Evolutionary conservation across 2,329 filamentous ascomycete species (phyloP), one percentile per base, ranked within the genome.

Genomic region (Aspergillus eucalypticola): DNA sequence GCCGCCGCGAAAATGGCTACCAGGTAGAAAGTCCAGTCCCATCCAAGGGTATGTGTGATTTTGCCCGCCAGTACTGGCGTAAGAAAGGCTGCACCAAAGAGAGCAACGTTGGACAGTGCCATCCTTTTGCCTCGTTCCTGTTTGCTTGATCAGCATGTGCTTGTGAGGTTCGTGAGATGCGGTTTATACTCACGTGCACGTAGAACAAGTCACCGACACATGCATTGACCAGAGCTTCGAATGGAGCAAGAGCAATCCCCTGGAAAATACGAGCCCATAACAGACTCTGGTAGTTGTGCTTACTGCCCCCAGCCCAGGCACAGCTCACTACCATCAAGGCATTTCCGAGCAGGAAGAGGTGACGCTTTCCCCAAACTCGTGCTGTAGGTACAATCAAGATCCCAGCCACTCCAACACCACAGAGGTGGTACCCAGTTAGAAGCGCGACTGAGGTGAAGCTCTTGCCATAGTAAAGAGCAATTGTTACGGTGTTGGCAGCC

Each of bases 41-140:
- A 96, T n/a, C 88, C 87, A 53, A 96, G 82, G 0, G 82, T 81
- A 51, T 85, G 78, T 3, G 92, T 92, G 68, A 96, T 93, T 76
- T 92, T 92, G 38, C 93, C 93, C 1, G 93, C 92, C 23, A 96
- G 78, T n/a, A 97, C 91, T 0, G 94, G 94, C 0, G 94, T 96
- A 66, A 90, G 82, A 71, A 90, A 90, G 1, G 87, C 85, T 15
- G 87, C 87, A 2, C 88, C 88, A 64, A 90, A 91, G 2, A 91
- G 78, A n/a, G 86, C 83, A 29, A 90, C 81, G 69, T 90, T 90
- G 3, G 83, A 83, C 57, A 96, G 82, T 0, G 94, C 94, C 94
- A 97, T 97, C 58, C 93, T 86, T 67, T 89, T 86, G 32, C 93
- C 92, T 55, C 91, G 84, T 81, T 91, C 82, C 81, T 90, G 23